A percentile compares a stretch with the other conserved stretches of the same genome.
Conservation (phyloP, 306 rosid genomes). For the Fragaria vesca region DNA sequence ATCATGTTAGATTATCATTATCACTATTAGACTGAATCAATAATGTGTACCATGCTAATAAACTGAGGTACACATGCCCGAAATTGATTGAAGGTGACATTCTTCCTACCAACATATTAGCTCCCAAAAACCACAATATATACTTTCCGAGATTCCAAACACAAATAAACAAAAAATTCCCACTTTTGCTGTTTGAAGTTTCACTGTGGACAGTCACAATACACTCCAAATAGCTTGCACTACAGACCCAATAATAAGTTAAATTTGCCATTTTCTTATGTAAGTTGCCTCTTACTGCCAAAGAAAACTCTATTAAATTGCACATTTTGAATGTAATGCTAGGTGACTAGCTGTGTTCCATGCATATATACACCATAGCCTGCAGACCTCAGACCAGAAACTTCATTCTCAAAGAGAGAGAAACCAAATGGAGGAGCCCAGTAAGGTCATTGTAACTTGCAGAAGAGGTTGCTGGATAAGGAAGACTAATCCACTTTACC, state of each 20-base stretch:
- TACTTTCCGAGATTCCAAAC: conserved; percentile 6
- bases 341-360: background rate
- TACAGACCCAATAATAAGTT: background rate
- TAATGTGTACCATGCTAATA: background rate
- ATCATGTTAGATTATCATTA: background rate
- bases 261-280: background rate
- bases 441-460: conserved; percentile 22
- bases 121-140: background rate
- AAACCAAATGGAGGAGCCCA: conserved; percentile 6
- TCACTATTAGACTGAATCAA: background rate
- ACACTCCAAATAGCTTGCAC: background rate
- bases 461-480: conserved; percentile 18
- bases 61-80: background rate
- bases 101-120: background rate
- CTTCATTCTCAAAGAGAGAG: background rate
- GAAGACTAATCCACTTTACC: conserved; percentile 3
- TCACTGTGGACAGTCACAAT: conserved; percentile 17
- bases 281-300: background rate
- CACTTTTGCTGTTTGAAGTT: background rate
- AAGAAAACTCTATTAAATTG: background rate
- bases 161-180: background rate
- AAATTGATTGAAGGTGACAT: background rate
- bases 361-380: background rate
- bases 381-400: conserved; percentile 1
- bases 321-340: background rate